phyloP scores from a whole-genome alignment of 139 green algal species.

The Tetraselmis striata region DNA sequence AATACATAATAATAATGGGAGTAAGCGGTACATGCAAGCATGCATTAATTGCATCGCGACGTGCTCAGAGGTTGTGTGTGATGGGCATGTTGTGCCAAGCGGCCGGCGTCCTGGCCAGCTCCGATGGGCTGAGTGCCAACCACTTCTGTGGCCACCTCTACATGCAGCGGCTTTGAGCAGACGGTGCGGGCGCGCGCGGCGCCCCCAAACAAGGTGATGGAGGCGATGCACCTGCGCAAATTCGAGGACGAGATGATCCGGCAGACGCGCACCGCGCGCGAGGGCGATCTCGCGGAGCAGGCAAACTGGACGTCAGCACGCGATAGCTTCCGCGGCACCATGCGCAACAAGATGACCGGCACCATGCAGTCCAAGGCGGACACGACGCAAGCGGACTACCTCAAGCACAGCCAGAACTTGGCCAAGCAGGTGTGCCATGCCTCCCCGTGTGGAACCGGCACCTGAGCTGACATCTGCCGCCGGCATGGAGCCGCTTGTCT shows the following conservation, averaged over 20 bases:
- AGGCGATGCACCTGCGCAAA: slow-evolving; percentile 44
- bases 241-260: slow-evolving; percentile 30
- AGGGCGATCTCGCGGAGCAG: slow-evolving; percentile 15
- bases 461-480: too few species aligned
- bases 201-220: slow-evolving; percentile 47
- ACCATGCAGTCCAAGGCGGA: not conserved
- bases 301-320: not conserved
- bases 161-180: slow-evolving; percentile 51
- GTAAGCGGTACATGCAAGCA: too few species aligned
- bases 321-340: slow-evolving; percentile 5
- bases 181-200: slow-evolving; percentile 33
- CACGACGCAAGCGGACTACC: not conserved
- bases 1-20: too few species aligned
- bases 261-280: not conserved
- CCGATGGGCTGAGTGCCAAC: too few species aligned
- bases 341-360: slow-evolving; percentile 8
- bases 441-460: too few species aligned
- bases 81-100: too few species aligned
- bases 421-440: not conserved
- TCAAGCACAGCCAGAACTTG: slow-evolving; percentile 14
- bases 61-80: too few species aligned
- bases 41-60: too few species aligned
- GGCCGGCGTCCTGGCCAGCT: too few species aligned
- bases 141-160: not conserved
- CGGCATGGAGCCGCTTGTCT: too few species aligned